Percentiles rank a stretch among this genome's conserved stretches.
phyloP scores from a whole-genome alignment of 2,329 filamentous ascomycete species.

The Stylonectria norvegica region DNA sequence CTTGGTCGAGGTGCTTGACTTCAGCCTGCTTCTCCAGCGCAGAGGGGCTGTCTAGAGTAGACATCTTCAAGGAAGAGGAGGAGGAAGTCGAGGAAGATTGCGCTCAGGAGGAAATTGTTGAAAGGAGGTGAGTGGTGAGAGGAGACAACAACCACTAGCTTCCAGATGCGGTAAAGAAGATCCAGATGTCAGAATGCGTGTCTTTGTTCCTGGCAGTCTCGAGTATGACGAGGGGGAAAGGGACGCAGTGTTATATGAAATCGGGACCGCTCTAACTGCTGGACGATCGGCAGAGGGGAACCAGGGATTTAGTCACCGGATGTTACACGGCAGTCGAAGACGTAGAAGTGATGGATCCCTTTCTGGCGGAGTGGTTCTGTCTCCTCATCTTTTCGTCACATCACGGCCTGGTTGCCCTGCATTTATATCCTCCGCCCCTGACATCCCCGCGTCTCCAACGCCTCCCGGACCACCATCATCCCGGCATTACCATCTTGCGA shows the following conservation, averaged over 20 bases:
- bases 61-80: background rate
- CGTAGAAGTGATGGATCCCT: background rate
- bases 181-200: too few relatives aligned
- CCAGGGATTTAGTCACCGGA: conserved; percentile 5
- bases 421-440: background rate
- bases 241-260: conserved; percentile 7
- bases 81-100: background rate
- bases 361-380: background rate
- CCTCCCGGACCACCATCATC: background rate
- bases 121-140: background rate
- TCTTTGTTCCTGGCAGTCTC: background rate
- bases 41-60: conserved; percentile 6
- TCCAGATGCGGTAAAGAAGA: too few relatives aligned
- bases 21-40: conserved; percentile 26
- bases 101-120: background rate
- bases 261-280: background rate
- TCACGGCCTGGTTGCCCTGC: background rate
- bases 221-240: conserved; percentile 4
- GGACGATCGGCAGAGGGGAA: conserved; percentile 5
- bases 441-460: too few relatives aligned
- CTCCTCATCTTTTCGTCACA: background rate
- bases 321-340: conserved; percentile 13
- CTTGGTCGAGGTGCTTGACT: conserved; percentile 22
- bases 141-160: too few relatives aligned
- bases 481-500: background rate